A percentile compares a stretch with the other conserved stretches of the same genome.
These are phyloP conservation scores for Cardamine resedifolia DNA, from an alignment of 345 rosid species.

Conservation along the genomic window DNA sequence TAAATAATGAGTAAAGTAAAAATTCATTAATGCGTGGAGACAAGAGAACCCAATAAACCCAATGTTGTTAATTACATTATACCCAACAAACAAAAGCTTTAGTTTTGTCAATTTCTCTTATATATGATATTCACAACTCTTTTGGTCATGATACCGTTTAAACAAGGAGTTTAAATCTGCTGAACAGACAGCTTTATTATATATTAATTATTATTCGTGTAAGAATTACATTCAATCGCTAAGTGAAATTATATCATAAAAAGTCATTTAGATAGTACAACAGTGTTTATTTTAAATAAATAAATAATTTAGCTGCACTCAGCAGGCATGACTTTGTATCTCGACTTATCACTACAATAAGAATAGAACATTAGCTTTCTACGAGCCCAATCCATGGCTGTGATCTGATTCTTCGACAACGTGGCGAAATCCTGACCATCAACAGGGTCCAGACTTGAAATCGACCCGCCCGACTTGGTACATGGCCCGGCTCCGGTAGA, in stretches of 20 bases:
- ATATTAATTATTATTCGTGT: not conserved
- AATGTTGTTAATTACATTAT: not conserved
- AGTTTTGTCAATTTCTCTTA: not conserved
- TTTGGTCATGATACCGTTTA: not conserved
- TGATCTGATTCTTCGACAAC: conserved; percentile 60
- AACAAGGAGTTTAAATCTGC: not conserved
- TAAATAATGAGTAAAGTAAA: not conserved
- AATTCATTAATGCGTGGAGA: not conserved
- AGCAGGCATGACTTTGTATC: conserved; percentile 72
- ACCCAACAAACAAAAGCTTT: not conserved
- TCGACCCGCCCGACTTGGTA: conserved; percentile 43
- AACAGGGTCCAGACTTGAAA: conserved; percentile 68
- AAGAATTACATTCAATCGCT: not conserved
- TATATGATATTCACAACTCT: not conserved
- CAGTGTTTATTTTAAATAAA: not conserved
- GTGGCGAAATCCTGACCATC: conserved; percentile 59
- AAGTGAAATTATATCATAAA: not conserved
- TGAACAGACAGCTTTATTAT: not conserved
- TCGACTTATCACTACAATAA: conserved; percentile 63
- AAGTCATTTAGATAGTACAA: not conserved
- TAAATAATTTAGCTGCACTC: conserved; percentile 45
- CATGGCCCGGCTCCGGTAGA: conserved; percentile 40
- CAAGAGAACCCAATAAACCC: not conserved
- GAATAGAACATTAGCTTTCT: conserved; percentile 90
- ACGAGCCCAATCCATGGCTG: conserved; percentile 87